Conservation (phyloP, 2,329 filamentous ascomycete genomes). For the Penicillium hordei region DNA sequence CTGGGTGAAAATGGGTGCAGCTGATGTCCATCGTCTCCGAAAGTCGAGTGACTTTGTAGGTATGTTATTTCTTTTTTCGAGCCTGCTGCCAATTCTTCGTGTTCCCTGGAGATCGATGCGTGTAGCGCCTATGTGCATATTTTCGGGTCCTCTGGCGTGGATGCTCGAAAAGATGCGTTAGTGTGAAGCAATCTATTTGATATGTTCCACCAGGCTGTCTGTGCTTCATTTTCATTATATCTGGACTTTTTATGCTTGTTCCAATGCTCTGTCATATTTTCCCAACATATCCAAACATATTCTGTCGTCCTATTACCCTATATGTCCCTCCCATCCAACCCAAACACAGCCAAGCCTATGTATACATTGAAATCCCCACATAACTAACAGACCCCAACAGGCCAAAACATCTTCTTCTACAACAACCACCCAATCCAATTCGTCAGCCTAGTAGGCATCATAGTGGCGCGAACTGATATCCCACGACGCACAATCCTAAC, state of each 20-base stretch:
- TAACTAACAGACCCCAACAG: slow-evolving; percentile 32
- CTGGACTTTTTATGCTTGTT: neutral
- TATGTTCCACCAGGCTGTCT: neutral
- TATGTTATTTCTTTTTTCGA: slow-evolving; percentile 27
- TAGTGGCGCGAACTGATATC: slow-evolving; percentile 62
- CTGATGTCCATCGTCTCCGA: slow-evolving; percentile 55
- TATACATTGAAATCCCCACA: neutral
- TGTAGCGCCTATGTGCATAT: neutral
- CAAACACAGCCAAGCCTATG: neutral
- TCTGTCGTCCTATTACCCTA: neutral
- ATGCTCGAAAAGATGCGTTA: neutral
- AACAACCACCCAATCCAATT: slow-evolving; percentile 75
- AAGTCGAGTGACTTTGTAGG: slow-evolving; percentile 53
- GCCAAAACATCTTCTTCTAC: slow-evolving; percentile 62
- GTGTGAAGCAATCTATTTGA: neutral
- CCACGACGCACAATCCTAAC: slow-evolving; percentile 54
- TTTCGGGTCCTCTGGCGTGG: neutral
- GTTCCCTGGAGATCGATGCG: neutral
- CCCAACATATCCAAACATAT: neutral
- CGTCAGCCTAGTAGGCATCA: slow-evolving; percentile 68
- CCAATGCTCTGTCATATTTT: neutral
- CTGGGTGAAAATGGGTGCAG: slow-evolving; percentile 62
- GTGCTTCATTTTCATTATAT: neutral
- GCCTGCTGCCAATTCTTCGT: neutral
- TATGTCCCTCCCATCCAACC: neutral